Conservation (phyloP, 169 alveolate genomes). For the Plasmodium knowlesi region DNA sequence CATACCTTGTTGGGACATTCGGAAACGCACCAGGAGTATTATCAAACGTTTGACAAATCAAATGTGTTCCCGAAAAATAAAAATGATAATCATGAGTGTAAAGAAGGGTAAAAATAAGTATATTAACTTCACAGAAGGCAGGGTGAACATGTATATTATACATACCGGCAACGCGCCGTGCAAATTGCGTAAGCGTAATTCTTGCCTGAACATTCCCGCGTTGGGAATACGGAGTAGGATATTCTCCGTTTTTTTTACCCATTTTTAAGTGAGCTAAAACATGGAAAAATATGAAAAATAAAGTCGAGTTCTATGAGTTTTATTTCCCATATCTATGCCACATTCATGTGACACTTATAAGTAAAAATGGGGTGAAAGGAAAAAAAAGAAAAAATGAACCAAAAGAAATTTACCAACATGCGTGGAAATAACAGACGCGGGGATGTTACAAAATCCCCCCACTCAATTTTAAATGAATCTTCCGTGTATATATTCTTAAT, state of each 20-base stretch:
- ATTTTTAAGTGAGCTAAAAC: not conserved
- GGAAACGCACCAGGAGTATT: not conserved
- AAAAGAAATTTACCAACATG: not conserved
- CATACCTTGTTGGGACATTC: not conserved
- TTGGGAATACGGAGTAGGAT: not conserved
- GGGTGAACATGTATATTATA: not conserved
- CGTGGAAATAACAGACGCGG: not conserved
- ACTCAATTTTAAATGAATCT: not conserved
- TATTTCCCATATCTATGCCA: not conserved
- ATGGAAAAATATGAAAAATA: not conserved
- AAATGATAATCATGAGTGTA: not conserved
- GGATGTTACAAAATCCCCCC: not conserved
- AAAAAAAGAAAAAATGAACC: not conserved
- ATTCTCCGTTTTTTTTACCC: not conserved
- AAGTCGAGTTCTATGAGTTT: not conserved
- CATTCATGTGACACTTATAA: not conserved
- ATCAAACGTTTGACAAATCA: not conserved
- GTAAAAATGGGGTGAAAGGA: not conserved
- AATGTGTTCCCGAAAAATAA: not conserved
- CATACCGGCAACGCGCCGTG: not conserved
- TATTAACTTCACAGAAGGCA: not conserved
- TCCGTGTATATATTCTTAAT: not conserved
- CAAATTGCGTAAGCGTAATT: not conserved
- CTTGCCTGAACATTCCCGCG: not conserved
- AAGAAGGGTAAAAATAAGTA: not conserved